Evolutionary conservation across 2,329 filamentous ascomycete species (phyloP).

Genomic region (Botrytis cinerea): DNA sequence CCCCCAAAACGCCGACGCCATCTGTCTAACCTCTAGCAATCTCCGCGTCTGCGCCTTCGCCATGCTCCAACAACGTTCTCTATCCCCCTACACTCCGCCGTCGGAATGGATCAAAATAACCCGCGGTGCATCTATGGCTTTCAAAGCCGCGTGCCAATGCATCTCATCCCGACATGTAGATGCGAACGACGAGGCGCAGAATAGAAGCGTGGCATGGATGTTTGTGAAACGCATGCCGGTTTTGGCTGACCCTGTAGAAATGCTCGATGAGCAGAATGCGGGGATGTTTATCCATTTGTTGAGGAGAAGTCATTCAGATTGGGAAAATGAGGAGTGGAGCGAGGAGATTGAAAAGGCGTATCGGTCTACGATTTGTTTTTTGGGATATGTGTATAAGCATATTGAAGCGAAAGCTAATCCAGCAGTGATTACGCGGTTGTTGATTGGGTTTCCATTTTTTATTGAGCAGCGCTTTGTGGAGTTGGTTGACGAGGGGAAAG

Average conservation of each 20-base stretch:
- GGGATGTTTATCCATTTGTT: background rate
- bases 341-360: slow-evolving; percentile 27
- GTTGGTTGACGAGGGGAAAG: slow-evolving; percentile 25
- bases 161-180: background rate
- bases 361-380: slow-evolving; percentile 15
- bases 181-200: background rate
- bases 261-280: background rate
- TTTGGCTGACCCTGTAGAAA: background rate
- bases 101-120: slow-evolving; percentile 31
- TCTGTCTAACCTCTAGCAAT: slow-evolving; percentile 29
- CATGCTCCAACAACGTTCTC: slow-evolving; percentile 26
- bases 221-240: slow-evolving; percentile 20
- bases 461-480: slow-evolving; percentile 23
- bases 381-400: slow-evolving; percentile 22
- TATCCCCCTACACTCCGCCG: slow-evolving; percentile 31
- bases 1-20: slow-evolving; percentile 23
- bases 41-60: slow-evolving; percentile 31
- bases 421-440: slow-evolving; percentile 5
- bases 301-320: background rate
- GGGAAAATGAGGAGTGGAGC: slow-evolving; percentile 30
- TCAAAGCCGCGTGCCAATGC: slow-evolving; percentile 17
- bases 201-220: slow-evolving; percentile 14
- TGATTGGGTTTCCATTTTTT: slow-evolving; percentile 27
- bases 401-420: slow-evolving; percentile 16
- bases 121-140: slow-evolving; percentile 21